Conservation (phyloP, 208 protist genomes). For the Wallacemonas sp. region DNA sequence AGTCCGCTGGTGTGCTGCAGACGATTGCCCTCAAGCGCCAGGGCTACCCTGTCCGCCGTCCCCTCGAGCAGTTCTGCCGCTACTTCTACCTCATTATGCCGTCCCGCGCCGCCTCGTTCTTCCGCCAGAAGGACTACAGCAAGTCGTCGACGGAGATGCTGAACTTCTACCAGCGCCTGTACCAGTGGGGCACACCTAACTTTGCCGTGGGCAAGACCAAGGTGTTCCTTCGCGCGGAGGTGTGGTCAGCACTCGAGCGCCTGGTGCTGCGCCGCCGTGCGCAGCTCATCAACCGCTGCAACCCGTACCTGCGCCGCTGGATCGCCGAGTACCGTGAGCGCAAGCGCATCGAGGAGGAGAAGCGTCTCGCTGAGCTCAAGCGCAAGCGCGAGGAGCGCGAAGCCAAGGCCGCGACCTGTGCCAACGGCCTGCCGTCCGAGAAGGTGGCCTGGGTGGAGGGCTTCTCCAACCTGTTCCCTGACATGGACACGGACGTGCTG, state of each 20-base stretch:
- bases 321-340: slow-evolving; percentile 57
- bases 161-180: slow-evolving; percentile 60
- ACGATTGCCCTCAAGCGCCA: slow-evolving; percentile 91
- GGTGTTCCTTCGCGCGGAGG: slow-evolving; percentile 85
- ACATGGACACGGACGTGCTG: slow-evolving; percentile 47
- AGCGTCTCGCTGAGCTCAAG: slow-evolving; percentile 49
- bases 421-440: slow-evolving; percentile 39
- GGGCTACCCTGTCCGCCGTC: slow-evolving; percentile 86
- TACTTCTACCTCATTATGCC: slow-evolving; percentile 85
- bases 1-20: slow-evolving; percentile 90
- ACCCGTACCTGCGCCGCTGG: slow-evolving; percentile 73
- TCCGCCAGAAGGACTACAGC: slow-evolving; percentile 45
- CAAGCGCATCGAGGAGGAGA: slow-evolving; percentile 68
- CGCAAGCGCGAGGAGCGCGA: slow-evolving; percentile 52
- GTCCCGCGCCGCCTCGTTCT: slow-evolving; percentile 29
- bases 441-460: slow-evolving; percentile 65
- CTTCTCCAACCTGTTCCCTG: slow-evolving; percentile 63
- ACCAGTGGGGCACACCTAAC: slow-evolving; percentile 62
- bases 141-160: slow-evolving; percentile 55
- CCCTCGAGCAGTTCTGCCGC: slow-evolving; percentile 72
- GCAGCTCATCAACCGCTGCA: slow-evolving; percentile 64
- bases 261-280: slow-evolving; percentile 66
- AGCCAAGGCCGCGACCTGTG: slow-evolving; percentile 42
- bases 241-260: slow-evolving; percentile 83
- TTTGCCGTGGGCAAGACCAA: slow-evolving; percentile 86